Percentiles rank a stretch among this genome's conserved stretches.
These are phyloP conservation scores for Marsdenia floribunda DNA, from an alignment of 257 asterid species.

Conservation along the genomic window DNA sequence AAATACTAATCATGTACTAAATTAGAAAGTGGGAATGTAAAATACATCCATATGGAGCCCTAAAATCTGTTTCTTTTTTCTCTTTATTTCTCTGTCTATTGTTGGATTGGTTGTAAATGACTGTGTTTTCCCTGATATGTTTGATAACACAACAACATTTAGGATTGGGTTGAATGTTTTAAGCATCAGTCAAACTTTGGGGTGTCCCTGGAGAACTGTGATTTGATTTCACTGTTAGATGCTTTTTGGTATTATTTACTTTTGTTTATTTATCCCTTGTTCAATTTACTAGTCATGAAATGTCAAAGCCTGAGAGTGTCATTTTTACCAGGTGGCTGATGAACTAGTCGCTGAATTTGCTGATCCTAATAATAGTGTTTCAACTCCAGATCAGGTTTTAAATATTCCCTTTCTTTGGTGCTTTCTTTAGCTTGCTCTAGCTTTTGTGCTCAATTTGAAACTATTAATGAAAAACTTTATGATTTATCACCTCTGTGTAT, in stretches of 20 bases:
- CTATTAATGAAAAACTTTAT: not conserved
- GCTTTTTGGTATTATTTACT: constrained; percentile 1
- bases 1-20: not conserved
- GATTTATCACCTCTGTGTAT: constrained; percentile 5
- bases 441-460: not conserved
- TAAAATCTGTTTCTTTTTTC: not conserved
- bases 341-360: constrained; percentile 97
- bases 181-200: not conserved
- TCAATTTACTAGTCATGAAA: not conserved
- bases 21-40: not conserved
- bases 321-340: constrained; percentile 77
- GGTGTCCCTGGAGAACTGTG: not conserved
- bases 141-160: not conserved
- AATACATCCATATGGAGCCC: not conserved
- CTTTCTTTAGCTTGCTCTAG: not conserved
- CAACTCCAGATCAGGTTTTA: constrained; percentile 87
- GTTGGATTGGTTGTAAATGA: not conserved
- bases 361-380: constrained; percentile 51
- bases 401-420: constrained; percentile 9
- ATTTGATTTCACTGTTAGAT: not conserved
- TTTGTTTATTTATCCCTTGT: not conserved
- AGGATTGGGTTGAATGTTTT: not conserved
- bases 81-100: not conserved
- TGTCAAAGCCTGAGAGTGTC: constrained; percentile 15
- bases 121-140: not conserved